Evolutionary conservation across 2,329 filamentous ascomycete genomes (phyloP).

Genomic region (Nemania sp.): DNA sequence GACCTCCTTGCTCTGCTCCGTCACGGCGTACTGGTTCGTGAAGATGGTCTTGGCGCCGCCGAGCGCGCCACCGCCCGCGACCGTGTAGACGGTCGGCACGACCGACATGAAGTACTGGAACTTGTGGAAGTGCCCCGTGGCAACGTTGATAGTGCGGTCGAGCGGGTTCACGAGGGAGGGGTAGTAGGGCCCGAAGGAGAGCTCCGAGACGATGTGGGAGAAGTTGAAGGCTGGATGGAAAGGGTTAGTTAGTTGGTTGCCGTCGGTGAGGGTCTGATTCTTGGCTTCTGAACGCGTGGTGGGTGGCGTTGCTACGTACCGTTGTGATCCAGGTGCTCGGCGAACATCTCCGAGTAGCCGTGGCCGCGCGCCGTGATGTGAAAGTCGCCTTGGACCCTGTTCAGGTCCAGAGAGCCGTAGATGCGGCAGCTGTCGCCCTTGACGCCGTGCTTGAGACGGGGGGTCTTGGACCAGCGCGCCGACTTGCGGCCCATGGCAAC

Average conservation of each 20-base stretch:
- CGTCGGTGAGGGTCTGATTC: too few relatives aligned
- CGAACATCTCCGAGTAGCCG: slow-evolving; percentile 79
- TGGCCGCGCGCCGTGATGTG: slow-evolving; percentile 95
- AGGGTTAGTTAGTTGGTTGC: too few relatives aligned
- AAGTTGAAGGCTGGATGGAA: slow-evolving; percentile 83
- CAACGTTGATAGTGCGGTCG: slow-evolving; percentile 82
- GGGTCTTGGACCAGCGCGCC: slow-evolving; percentile 76
- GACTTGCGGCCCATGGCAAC: slow-evolving; percentile 69
- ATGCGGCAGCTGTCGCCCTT: slow-evolving; percentile 79
- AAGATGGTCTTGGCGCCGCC: slow-evolving; percentile 64
- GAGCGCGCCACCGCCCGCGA: slow-evolving; percentile 49
- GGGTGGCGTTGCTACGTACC: slow-evolving; percentile 60
- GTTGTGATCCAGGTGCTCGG: slow-evolving; percentile 75
- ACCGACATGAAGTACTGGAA: slow-evolving; percentile 98
- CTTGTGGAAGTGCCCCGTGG: slow-evolving; percentile 82
- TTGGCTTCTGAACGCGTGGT: too few relatives aligned
- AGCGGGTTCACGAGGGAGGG: slow-evolving; percentile 92
- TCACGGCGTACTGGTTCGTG: slow-evolving; percentile 98
- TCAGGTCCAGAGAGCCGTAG: slow-evolving; percentile 86
- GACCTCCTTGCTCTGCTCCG: slow-evolving; percentile 77
- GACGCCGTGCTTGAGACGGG: slow-evolving; percentile 57
- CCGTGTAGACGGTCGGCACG: slow-evolving; percentile 90
- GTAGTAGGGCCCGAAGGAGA: slow-evolving; percentile 97
- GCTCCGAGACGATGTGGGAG: slow-evolving; percentile 92
- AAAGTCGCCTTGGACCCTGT: slow-evolving; percentile 97